Conservation (phyloP, 441 rosid species). For the Gossypium gossypioides region DNA sequence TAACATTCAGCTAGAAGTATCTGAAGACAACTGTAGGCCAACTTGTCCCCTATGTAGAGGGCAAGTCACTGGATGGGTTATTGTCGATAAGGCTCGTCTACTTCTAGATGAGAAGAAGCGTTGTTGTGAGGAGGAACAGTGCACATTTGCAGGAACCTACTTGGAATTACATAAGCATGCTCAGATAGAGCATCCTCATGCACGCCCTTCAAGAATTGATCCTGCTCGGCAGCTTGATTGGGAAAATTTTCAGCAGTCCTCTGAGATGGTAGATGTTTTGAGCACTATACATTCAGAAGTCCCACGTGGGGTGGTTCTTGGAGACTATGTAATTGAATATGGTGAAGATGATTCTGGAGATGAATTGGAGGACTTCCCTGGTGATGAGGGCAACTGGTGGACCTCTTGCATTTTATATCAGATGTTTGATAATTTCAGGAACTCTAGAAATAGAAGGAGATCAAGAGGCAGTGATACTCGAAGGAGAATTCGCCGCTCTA, state of each 20-base stretch:
- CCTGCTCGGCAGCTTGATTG: slow-evolving; percentile 90
- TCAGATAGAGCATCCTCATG: slow-evolving; percentile 68
- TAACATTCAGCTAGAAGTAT: slow-evolving; percentile 23
- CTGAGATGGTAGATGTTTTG: slow-evolving; percentile 88
- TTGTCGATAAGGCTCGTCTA: slow-evolving; percentile 57
- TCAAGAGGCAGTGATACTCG: slow-evolving; percentile 63
- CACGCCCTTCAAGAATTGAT: slow-evolving; percentile 80
- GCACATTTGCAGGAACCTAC: slow-evolving; percentile 60
- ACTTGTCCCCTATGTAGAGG: slow-evolving; percentile 91
- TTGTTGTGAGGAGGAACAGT: slow-evolving; percentile 62
- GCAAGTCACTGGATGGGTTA: slow-evolving; percentile 77
- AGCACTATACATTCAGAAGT: slow-evolving; percentile 96
- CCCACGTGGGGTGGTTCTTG: slow-evolving; percentile 86
- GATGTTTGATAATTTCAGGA: slow-evolving; percentile 81
- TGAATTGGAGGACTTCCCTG: slow-evolving; percentile 83
- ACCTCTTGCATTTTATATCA: slow-evolving; percentile 87
- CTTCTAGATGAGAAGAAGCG: slow-evolving; percentile 48
- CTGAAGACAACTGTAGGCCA: slow-evolving; percentile 43
- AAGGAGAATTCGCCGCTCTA: slow-evolving; percentile 61
- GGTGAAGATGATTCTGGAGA: slow-evolving; percentile 83
- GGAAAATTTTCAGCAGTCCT: slow-evolving; percentile 96
- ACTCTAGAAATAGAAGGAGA: slow-evolving; percentile 77
- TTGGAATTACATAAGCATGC: slow-evolving; percentile 64
- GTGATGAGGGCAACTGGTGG: slow-evolving; percentile 85
- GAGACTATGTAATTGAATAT: slow-evolving; percentile 93